These are phyloP conservation scores for Nymphaea thermarum DNA, from an alignment of 164 flowering plant genomes.

Conservation along the genomic window DNA sequence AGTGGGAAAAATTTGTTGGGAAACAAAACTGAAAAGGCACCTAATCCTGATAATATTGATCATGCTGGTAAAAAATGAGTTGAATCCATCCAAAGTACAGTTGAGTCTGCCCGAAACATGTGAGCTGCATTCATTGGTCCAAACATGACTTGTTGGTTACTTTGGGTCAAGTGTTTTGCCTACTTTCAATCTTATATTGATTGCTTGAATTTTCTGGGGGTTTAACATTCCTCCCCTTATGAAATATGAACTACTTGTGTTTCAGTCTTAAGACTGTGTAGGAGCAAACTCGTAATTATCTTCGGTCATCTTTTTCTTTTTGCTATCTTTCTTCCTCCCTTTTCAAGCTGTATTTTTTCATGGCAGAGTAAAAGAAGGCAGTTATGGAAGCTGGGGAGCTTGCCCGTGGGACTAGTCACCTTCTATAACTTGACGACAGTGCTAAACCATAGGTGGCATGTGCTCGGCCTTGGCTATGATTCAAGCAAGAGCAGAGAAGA, in stretches of 20 bases:
- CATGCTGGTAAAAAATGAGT: too few relatives aligned
- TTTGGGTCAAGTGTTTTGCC: not conserved
- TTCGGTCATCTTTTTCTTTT: too few relatives aligned
- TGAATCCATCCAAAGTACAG: too few relatives aligned
- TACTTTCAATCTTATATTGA: not conserved
- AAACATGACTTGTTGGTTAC: not conserved
- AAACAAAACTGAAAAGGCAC: too few relatives aligned
- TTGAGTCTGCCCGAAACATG: too few relatives aligned
- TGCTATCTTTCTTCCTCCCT: not conserved
- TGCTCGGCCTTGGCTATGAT: conserved; percentile 73
- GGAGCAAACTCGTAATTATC: too few relatives aligned
- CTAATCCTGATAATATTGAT: too few relatives aligned
- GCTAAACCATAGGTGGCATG: conserved; percentile 63
- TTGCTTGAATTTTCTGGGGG: not conserved
- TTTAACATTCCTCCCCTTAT: too few relatives aligned
- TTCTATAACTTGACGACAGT: conserved; percentile 57
- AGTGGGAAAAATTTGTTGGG: too few relatives aligned
- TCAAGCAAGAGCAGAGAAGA: conserved; percentile 24
- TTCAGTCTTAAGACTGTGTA: too few relatives aligned
- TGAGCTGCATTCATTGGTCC: too few relatives aligned
- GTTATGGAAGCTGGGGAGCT: conserved; percentile 57
- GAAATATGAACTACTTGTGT: too few relatives aligned
- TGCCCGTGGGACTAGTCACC: conserved; percentile 73
- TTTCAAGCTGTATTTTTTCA: not conserved
- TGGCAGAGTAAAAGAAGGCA: conserved; percentile 57